Percentiles rank a stretch among this genome's conserved stretches.
phyloP scores from a whole-genome alignment of 176 grass and related monocot species.

The Metroxylon sagu region DNA sequence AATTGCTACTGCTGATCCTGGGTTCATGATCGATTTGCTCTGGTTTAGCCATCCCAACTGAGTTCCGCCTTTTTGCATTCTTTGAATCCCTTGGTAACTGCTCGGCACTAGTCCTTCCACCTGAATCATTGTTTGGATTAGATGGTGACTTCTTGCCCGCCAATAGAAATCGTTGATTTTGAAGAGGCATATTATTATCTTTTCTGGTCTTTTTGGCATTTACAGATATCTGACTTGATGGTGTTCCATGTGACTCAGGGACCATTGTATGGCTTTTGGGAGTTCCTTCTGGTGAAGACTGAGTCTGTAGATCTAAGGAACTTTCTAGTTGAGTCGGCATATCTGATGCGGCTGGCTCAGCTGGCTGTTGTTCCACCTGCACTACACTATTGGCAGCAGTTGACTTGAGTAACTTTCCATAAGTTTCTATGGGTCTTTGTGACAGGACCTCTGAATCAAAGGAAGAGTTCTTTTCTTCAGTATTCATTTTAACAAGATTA shows the following conservation, averaged over 20 bases:
- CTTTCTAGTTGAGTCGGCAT: constrained; percentile 28
- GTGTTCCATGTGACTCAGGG: constrained; percentile 53
- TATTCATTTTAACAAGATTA: constrained; percentile 16
- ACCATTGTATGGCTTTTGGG: constrained; percentile 42
- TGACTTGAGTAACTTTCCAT: constrained; percentile 10
- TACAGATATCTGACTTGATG: constrained; percentile 79
- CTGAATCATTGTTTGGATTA: constrained; percentile 48
- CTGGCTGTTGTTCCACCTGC: constrained; percentile 26
- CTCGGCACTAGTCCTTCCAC: constrained; percentile 49
- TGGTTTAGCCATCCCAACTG: constrained; percentile 29
- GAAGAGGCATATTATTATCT: constrained; percentile 10
- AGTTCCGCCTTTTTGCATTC: constrained; percentile 40
- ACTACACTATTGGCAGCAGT: constrained; percentile 7
- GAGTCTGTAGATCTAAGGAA: constrained; percentile 27
- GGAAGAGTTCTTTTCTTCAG: constrained; percentile 12
- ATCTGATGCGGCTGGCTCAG: constrained; percentile 21
- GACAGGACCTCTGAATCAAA: constrained; percentile 2
- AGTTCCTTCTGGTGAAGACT: constrained; percentile 48
- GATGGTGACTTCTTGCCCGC: constrained; percentile 48
- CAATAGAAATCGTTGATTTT: constrained; percentile 31
- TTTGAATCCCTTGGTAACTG: constrained; percentile 53
- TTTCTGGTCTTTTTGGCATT: constrained; percentile 63
- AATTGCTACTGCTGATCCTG: constrained; percentile 65
- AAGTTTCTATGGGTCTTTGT: constrained; percentile 22
- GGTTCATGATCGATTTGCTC: constrained; percentile 54